phyloP scores from a whole-genome alignment of 1,284 basidiomycete genomes.

The Pisolithus thermaeus region DNA sequence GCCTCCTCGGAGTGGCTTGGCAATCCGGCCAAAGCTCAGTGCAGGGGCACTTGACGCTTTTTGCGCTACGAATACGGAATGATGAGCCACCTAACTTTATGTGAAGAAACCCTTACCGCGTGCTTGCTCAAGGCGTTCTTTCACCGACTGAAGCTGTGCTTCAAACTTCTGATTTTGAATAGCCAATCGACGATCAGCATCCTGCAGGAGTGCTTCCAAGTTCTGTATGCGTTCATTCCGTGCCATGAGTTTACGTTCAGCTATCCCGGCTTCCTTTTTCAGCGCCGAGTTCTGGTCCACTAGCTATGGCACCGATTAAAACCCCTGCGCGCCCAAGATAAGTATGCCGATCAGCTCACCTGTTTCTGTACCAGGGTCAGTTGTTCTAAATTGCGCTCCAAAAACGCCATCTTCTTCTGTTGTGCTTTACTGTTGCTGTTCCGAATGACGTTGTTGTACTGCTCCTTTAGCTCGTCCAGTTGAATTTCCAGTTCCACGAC shows the following conservation, averaged over 20 bases:
- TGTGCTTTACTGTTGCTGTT: slow-evolving; percentile 98
- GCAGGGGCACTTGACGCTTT: slow-evolving; percentile 66
- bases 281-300: slow-evolving; percentile 97
- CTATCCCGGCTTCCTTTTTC: slow-evolving; percentile 97
- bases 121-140: slow-evolving; percentile 88
- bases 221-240: slow-evolving; percentile 97
- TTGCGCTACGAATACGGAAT: slow-evolving; percentile 49
- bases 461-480: slow-evolving; percentile 97
- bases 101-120: slow-evolving; percentile 59
- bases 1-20: slow-evolving; percentile 92
- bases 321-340: slow-evolving; percentile 1
- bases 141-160: slow-evolving; percentile 85
- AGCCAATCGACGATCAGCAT: slow-evolving; percentile 88
- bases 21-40: slow-evolving; percentile 88
- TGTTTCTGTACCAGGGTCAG: slow-evolving; percentile 96
- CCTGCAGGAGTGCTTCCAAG: slow-evolving; percentile 86
- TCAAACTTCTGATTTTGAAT: slow-evolving; percentile 96
- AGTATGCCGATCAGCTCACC: slow-evolving; percentile 38
- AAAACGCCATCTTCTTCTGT: slow-evolving; percentile 98
- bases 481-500: slow-evolving; percentile 99
- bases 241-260: slow-evolving; percentile 93
- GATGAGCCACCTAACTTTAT: slow-evolving; percentile 11
- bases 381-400: slow-evolving; percentile 96
- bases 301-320: slow-evolving; percentile 49
- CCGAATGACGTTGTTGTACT: slow-evolving; percentile 97